Evolutionary conservation across 2,329 filamentous ascomycete genomes (phyloP).

Genomic region (Hypoxylon sp.): DNA sequence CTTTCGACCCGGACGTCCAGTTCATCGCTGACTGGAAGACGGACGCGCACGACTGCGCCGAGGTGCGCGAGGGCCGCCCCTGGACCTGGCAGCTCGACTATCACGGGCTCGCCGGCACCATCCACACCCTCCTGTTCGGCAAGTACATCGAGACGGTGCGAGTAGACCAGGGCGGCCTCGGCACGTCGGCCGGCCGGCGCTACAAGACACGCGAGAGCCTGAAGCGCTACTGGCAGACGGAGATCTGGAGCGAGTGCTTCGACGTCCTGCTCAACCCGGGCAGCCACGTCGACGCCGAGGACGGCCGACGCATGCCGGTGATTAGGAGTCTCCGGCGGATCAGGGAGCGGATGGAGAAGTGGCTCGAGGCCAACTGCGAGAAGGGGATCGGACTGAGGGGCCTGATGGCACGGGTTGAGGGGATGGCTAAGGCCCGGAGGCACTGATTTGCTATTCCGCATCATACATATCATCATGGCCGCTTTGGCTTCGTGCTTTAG

Average conservation of each 20-base stretch:
- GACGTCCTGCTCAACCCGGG: constrained; percentile 87
- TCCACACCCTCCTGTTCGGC: constrained; percentile 92
- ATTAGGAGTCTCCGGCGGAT: constrained; percentile 75
- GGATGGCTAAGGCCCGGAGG: constrained; percentile 38
- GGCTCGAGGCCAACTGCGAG: constrained; percentile 85
- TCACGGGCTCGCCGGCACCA: constrained; percentile 87
- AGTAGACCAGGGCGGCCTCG: constrained; percentile 66
- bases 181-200: constrained; percentile 69
- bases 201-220: constrained; percentile 86
- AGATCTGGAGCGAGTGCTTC: constrained; percentile 88
- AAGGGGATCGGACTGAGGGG: constrained; percentile 80
- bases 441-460: constrained; percentile 15
- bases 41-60: constrained; percentile 86
- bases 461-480: too few relatives aligned
- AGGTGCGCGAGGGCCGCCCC: constrained; percentile 92
- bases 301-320: constrained; percentile 77
- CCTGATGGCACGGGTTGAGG: constrained; percentile 74
- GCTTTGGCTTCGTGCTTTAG: not conserved
- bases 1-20: constrained; percentile 79
- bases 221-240: constrained; percentile 97
- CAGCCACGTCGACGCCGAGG: constrained; percentile 73
- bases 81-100: constrained; percentile 99
- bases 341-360: constrained; percentile 84
- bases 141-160: constrained; percentile 89
- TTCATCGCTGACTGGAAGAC: constrained; percentile 98